phyloP scores from a whole-genome alignment of 2,329 filamentous ascomycete species.

The Pyrenophora graminea region DNA sequence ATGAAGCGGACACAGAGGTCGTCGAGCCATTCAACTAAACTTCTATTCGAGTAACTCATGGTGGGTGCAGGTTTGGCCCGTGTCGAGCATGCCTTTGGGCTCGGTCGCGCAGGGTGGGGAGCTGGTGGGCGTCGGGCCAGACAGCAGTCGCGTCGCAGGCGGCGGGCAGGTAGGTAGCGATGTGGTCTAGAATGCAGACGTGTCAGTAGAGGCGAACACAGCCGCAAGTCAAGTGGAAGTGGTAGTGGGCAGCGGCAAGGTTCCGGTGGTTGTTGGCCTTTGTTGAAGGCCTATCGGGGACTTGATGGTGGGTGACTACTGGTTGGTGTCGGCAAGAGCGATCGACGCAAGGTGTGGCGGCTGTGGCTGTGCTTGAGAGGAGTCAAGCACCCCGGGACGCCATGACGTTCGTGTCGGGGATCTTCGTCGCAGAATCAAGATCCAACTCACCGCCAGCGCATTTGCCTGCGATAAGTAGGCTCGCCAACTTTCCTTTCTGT shows the following conservation, averaged over 20 bases:
- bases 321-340: conserved; percentile 12
- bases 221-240: conserved; percentile 31
- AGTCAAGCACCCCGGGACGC: conserved; percentile 4
- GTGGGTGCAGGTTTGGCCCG: conserved; percentile 49
- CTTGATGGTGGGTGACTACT: not conserved
- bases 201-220: conserved; percentile 23
- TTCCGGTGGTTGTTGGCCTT: conserved; percentile 4
- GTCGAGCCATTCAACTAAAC: conserved; percentile 94
- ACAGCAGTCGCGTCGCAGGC: conserved; percentile 6
- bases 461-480: conserved; percentile 26
- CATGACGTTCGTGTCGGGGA: conserved; percentile 25
- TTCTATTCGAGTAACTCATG: conserved; percentile 80
- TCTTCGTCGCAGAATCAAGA: conserved; percentile 30
- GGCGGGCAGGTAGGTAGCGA: not conserved
- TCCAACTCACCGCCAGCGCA: conserved; percentile 29
- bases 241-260: conserved; percentile 1
- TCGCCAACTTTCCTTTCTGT: not conserved
- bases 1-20: conserved; percentile 98
- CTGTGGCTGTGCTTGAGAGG: conserved; percentile 20
- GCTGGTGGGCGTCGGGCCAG: conserved; percentile 3
- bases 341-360: conserved; percentile 4
- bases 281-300: conserved; percentile 11
- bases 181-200: conserved; percentile 15
- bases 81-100: conserved; percentile 62
- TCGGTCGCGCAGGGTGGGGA: conserved; percentile 17